Percentiles rank a stretch among this genome's conserved stretches.
Conservation (phyloP, 2,329 filamentous ascomycete genomes). For the Fusarium foetens region DNA sequence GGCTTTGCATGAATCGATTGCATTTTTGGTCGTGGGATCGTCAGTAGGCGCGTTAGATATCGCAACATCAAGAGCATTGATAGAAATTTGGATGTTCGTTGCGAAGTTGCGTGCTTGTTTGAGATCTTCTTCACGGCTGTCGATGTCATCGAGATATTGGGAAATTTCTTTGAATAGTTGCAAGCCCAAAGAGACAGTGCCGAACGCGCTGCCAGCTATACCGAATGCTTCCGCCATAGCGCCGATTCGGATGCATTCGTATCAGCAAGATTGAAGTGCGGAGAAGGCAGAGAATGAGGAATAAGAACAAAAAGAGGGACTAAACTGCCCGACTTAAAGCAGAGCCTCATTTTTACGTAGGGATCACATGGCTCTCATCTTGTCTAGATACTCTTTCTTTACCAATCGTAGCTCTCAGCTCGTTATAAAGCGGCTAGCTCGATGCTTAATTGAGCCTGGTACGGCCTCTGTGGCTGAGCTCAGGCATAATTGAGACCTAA, state of each 20-base stretch:
- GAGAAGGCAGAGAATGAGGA: neutral
- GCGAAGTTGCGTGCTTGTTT: neutral
- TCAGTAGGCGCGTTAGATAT: accelerated
- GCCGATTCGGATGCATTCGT: accelerated
- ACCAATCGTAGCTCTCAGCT: neutral
- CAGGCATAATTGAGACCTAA: neutral
- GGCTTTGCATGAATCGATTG: neutral
- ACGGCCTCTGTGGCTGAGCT: accelerated
- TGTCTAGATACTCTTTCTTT: neutral
- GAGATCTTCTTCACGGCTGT: neutral
- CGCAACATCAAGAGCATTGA: neutral
- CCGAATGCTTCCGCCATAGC: neutral
- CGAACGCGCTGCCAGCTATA: neutral
- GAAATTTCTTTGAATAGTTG: neutral
- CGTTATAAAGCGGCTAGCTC: neutral
- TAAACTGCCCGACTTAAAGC: accelerated
- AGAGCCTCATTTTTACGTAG: neutral
- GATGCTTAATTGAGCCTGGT: accelerated
- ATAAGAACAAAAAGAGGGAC: accelerated
- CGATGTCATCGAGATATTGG: neutral
- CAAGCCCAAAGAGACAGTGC: neutral
- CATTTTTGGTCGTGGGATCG: accelerated
- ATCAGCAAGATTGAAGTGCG: neutral
- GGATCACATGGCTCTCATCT: neutral
- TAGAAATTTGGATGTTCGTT: accelerated